Conservation (phyloP, 441 rosid species). For the Arabidopsis lyrata region DNA sequence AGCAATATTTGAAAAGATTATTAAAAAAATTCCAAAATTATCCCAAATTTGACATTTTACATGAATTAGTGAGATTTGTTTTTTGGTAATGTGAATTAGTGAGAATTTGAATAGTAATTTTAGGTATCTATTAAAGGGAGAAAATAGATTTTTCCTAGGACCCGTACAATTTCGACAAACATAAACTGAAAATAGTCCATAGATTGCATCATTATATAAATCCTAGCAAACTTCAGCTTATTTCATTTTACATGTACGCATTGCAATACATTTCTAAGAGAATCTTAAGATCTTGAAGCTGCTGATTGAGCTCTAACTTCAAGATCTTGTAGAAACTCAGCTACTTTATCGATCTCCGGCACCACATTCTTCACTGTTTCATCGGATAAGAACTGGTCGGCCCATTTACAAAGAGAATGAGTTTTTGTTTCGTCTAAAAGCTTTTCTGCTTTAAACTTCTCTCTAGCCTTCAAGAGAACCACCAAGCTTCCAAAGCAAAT, state of each 20-base stretch:
- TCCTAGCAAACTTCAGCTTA: background rate
- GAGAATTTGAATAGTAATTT: no score
- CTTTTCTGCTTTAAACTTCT: constrained; percentile 44
- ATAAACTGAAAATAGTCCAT: background rate
- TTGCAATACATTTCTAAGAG: background rate
- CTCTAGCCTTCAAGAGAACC: constrained; percentile 60
- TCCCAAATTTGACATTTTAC: no score
- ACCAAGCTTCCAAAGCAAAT: constrained; percentile 64
- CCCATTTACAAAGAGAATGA: constrained; percentile 66
- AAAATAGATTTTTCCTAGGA: background rate
- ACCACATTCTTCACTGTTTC: constrained; percentile 60
- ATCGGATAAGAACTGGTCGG: constrained; percentile 53
- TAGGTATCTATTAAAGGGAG: no score
- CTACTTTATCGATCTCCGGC: constrained; percentile 66
- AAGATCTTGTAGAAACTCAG: constrained; percentile 52
- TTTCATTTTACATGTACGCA: background rate
- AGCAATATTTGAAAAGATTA: no score
- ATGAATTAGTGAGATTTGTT: no score
- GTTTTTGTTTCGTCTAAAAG: constrained; percentile 52
- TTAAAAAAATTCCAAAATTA: no score
- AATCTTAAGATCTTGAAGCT: constrained; percentile 25
- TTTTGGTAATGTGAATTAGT: no score
- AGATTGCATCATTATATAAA: background rate
- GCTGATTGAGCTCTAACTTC: constrained; percentile 30
- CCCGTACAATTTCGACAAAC: background rate